These are phyloP conservation scores for Colletotrichum lentis DNA, from an alignment of 2,329 filamentous ascomycete species.

Conservation along the genomic window DNA sequence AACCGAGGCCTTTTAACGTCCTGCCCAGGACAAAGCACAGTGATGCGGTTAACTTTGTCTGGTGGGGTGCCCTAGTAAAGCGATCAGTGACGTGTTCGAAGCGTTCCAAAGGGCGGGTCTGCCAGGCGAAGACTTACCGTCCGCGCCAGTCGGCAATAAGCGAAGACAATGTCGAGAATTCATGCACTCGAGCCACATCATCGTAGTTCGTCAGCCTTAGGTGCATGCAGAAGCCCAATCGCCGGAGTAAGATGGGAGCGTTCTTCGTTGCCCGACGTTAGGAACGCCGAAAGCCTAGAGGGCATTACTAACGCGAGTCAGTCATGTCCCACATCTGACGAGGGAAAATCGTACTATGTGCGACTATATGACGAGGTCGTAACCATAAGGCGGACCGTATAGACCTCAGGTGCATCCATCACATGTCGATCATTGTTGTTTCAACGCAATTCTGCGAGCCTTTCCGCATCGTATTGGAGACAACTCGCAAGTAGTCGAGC, in stretches of 20 bases:
- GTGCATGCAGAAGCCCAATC: constrained; percentile 5
- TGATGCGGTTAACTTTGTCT: not conserved
- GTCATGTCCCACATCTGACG: not conserved
- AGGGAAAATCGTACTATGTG: constrained; percentile 14
- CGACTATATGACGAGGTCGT: constrained; percentile 17
- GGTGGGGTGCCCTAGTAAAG: not conserved
- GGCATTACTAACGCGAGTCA: constrained; percentile 15
- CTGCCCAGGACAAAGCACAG: constrained; percentile 46
- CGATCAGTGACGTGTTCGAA: not conserved
- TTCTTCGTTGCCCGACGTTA: constrained; percentile 17
- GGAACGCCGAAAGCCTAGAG: constrained; percentile 22
- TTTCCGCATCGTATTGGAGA: constrained; percentile 50
- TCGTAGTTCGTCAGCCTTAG: constrained; percentile 19
- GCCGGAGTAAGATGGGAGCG: constrained; percentile 15
- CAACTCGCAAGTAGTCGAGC: constrained; percentile 23
- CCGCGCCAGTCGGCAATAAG: not conserved
- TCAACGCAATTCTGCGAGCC: constrained; percentile 39
- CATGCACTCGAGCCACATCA: constrained; percentile 13
- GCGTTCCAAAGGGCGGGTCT: not conserved
- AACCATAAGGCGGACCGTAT: constrained; percentile 5
- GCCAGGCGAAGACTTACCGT: constrained; percentile 1
- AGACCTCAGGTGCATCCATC: constrained; percentile 1
- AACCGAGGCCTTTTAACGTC: constrained; percentile 49
- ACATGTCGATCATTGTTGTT: constrained; percentile 20
- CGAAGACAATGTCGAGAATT: constrained; percentile 4